Conservation (phyloP, 352 stramenopile genomes). For the Pythium chondricola region DNA sequence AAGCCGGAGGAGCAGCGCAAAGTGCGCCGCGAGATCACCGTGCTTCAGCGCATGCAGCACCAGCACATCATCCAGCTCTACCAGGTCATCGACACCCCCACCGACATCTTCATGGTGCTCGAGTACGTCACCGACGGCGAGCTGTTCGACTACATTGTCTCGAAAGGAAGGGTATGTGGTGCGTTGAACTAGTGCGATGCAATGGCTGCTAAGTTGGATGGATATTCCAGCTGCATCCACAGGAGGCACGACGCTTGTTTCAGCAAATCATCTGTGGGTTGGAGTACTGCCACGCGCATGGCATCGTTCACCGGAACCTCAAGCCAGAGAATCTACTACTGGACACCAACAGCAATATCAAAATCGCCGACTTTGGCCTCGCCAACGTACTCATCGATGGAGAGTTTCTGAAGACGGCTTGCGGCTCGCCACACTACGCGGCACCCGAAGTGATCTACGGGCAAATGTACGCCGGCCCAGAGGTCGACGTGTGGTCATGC, state of each 20-base stretch:
- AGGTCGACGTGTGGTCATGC: slow-evolving; percentile 99
- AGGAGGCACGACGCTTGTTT: slow-evolving; percentile 99
- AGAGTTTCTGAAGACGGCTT: slow-evolving; percentile 97
- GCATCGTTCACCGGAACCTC: slow-evolving; percentile 98
- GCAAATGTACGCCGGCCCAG: slow-evolving; percentile 96
- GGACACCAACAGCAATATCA: slow-evolving; percentile 98
- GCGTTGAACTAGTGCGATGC: background rate
- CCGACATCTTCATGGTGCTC: slow-evolving; percentile 96
- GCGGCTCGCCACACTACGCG: slow-evolving; percentile 98
- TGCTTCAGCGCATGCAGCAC: slow-evolving; percentile 98
- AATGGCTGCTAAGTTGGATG: too few species aligned
- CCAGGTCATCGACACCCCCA: slow-evolving; percentile 98
- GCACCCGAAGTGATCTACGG: slow-evolving; percentile 98
- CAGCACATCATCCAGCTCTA: slow-evolving; percentile 99
- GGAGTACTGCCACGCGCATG: slow-evolving; percentile 99
- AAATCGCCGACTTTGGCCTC: slow-evolving; percentile 99
- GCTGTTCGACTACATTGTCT: slow-evolving; percentile 99
- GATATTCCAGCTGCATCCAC: slow-evolving; percentile 78
- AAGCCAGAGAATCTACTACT: slow-evolving; percentile 98
- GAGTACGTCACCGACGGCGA: slow-evolving; percentile 93
- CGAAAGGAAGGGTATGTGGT: slow-evolving; percentile 77
- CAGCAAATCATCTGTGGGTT: slow-evolving; percentile 98
- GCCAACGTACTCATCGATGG: slow-evolving; percentile 98
- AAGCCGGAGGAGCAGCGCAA: slow-evolving; percentile 99
- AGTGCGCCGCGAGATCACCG: slow-evolving; percentile 98